These are phyloP conservation scores for Rhodotorula glutinis DNA, from an alignment of 1,284 basidiomycete species.

Conservation along the genomic window DNA sequence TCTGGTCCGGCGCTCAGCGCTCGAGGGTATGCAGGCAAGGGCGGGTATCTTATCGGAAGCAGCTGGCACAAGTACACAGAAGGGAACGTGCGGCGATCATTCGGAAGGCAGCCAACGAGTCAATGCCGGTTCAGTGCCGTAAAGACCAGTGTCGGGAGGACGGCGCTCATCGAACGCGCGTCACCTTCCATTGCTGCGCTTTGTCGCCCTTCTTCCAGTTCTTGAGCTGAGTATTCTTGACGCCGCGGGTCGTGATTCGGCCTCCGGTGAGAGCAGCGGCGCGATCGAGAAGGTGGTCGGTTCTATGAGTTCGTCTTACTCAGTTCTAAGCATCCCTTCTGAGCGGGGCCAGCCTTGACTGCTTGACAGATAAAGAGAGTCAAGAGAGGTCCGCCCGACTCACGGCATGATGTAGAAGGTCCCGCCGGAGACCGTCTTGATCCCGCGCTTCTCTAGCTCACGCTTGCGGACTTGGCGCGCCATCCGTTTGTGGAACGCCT, in stretches of 20 bases:
- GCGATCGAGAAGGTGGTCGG: conserved; percentile 28
- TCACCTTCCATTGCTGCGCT: conserved; percentile 2
- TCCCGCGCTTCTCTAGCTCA: conserved; percentile 16
- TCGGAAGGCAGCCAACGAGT: too few relatives aligned
- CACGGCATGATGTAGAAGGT: conserved; percentile 26
- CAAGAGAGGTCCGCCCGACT: background rate
- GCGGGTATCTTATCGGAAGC: too few relatives aligned
- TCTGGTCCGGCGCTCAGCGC: too few relatives aligned
- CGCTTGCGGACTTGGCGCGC: background rate
- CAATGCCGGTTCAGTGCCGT: too few relatives aligned
- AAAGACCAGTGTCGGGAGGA: conserved; percentile 35
- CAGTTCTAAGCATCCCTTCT: too few relatives aligned
- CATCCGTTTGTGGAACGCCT: conserved; percentile 16
- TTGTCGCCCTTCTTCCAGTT: conserved; percentile 9
- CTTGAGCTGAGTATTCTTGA: conserved; percentile 9
- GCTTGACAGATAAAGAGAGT: background rate
- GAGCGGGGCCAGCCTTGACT: background rate
- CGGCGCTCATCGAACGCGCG: background rate
- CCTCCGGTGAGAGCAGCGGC: conserved; percentile 21
- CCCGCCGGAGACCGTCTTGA: conserved; percentile 19
- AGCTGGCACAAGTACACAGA: too few relatives aligned
- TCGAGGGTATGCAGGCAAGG: too few relatives aligned
- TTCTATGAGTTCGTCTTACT: too few relatives aligned
- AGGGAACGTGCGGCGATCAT: too few relatives aligned
- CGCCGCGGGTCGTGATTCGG: conserved; percentile 3